Percentiles rank a stretch among this genome's conserved stretches.
Conservation (phyloP, 495 filamentous ascomycete species). For the Sphaerosporella brunnea region DNA sequence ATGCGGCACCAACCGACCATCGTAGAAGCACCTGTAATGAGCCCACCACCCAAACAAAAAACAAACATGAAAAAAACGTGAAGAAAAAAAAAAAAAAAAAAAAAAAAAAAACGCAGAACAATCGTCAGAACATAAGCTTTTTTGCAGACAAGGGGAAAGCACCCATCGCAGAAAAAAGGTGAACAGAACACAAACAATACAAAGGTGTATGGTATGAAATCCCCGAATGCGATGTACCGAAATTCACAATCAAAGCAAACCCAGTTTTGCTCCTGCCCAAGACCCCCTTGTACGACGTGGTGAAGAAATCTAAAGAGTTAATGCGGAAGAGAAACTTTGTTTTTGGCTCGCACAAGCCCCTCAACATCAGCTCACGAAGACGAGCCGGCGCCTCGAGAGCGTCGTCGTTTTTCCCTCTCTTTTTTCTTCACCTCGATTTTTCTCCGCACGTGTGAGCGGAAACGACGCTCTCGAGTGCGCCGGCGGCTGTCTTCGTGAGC, state of each 20-base stretch:
- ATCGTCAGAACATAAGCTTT: not conserved
- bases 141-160: not conserved
- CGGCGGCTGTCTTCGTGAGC: not conserved
- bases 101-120: too few relatives aligned
- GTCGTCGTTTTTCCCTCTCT: constrained; percentile 41
- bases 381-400: constrained; percentile 6
- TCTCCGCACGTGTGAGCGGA: too few relatives aligned
- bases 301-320: constrained; percentile 6
- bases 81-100: constrained; percentile 1
- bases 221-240: constrained; percentile 7
- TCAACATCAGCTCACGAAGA: too few relatives aligned
- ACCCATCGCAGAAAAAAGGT: not conserved
- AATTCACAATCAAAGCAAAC: constrained; percentile 7
- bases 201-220: constrained; percentile 3
- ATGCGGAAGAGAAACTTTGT: constrained; percentile 4
- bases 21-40: constrained; percentile 3
- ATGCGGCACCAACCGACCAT: too few relatives aligned
- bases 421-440: too few relatives aligned
- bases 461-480: constrained; percentile 11
- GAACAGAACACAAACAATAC: not conserved
- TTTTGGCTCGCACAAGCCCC: not conserved
- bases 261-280: constrained; percentile 9
- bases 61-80: not conserved
- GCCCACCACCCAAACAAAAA: not conserved
- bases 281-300: constrained; percentile 4